phyloP scores from a whole-genome alignment of 495 filamentous ascomycete species.

The Thermothielavioides terrestris region DNA sequence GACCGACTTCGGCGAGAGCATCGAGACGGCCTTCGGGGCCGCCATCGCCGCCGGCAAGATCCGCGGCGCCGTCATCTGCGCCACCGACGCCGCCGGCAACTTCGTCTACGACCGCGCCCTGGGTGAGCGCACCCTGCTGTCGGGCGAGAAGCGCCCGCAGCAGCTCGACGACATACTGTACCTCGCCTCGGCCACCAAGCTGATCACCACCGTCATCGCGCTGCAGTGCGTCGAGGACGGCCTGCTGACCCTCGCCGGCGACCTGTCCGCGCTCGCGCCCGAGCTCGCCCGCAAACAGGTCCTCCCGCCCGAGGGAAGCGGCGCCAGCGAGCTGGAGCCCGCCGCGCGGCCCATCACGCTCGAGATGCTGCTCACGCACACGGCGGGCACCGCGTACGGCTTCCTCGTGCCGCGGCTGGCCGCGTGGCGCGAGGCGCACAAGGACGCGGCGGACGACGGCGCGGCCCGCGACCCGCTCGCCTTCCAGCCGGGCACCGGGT shows the following conservation, averaged over 20 bases:
- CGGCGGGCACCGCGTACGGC: conserved; percentile 20
- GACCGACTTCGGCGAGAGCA: too few species aligned
- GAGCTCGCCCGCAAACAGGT: conserved; percentile 28
- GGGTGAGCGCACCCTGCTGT: conserved; percentile 28
- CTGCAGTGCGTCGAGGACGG: conserved; percentile 45
- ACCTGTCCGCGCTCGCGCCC: conserved; percentile 32
- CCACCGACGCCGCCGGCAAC: conserved; percentile 14
- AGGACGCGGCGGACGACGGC: conserved; percentile 9
- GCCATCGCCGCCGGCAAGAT: conserved; percentile 21
- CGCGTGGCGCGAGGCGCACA: conserved; percentile 13
- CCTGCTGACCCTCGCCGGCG: conserved; percentile 32
- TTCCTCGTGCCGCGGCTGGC: conserved; percentile 10
- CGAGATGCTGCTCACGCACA: conserved; percentile 15
- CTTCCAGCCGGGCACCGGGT: conserved; percentile 22
- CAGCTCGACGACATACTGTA: conserved; percentile 27
- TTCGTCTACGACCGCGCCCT: conserved; percentile 17
- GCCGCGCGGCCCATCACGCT: conserved; percentile 16
- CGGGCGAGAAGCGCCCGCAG: conserved; percentile 32
- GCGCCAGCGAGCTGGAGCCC: not conserved
- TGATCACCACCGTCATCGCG: conserved; percentile 37
- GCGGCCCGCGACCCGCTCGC: conserved; percentile 14
- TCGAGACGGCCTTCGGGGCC: conserved; percentile 18
- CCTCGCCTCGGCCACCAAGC: conserved; percentile 49
- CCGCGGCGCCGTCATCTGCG: conserved; percentile 22
- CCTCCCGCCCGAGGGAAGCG: not conserved